Evolutionary conservation across 2,329 filamentous ascomycete genomes (phyloP).

Genomic region (Cercospora sp.): DNA sequence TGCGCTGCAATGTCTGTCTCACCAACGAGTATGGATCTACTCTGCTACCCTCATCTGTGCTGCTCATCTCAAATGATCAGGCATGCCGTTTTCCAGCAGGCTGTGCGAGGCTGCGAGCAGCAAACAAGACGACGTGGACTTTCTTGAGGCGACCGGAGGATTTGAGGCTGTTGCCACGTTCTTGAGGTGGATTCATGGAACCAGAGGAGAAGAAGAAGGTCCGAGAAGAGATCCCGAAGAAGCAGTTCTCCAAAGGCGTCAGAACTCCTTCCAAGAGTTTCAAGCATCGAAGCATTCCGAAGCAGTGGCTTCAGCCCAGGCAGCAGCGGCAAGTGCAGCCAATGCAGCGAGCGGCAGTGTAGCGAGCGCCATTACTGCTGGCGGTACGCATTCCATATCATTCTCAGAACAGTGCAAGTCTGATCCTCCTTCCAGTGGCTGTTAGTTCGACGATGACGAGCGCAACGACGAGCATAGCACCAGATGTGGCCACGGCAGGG

Average conservation of each 20-base stretch:
- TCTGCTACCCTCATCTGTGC: not conserved
- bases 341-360: not conserved
- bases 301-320: not conserved
- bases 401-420: not conserved
- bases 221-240: not conserved
- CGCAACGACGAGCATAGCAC: not conserved
- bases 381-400: not conserved
- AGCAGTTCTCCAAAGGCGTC: not conserved
- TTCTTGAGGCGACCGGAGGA: not conserved
- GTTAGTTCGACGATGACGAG: not conserved
- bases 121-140: not conserved
- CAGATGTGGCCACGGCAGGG: not conserved
- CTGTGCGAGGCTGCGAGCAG: not conserved
- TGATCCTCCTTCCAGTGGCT: not conserved
- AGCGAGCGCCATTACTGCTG: not conserved
- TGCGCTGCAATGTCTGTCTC: conserved; percentile 1
- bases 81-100: not conserved
- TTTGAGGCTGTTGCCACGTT: not conserved
- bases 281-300: not conserved
- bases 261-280: conserved; percentile 2
- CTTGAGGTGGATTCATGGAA: not conserved
- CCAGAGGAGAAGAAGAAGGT: not conserved
- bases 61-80: not conserved
- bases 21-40: conserved; percentile 7
- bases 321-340: conserved; percentile 3